A percentile compares a stretch with the other conserved stretches of the same genome.
Evolutionary conservation across 2,329 filamentous ascomycete species (phyloP).

Genomic region (Dothidotthia symphoricarpi): DNA sequence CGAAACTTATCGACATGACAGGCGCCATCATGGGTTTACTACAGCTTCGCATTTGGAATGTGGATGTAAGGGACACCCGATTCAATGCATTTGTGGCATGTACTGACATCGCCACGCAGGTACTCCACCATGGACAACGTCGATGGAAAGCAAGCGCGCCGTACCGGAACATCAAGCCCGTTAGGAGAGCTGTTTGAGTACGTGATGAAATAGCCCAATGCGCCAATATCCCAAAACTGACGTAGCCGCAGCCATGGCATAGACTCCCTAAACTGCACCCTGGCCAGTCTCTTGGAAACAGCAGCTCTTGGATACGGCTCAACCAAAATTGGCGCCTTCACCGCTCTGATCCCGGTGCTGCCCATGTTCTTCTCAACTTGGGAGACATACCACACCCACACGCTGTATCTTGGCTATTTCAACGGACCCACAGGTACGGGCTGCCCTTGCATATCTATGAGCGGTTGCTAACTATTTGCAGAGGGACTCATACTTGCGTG

Average conservation of each 20-base stretch:
- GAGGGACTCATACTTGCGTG: slow-evolving; percentile 91
- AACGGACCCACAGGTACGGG: slow-evolving; percentile 76
- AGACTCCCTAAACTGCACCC: slow-evolving; percentile 94
- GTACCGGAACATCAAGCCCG: slow-evolving; percentile 91
- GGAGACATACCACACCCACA: slow-evolving; percentile 99
- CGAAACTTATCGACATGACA: slow-evolving; percentile 40
- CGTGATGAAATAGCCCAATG: slow-evolving; percentile 32
- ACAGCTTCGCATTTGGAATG: slow-evolving; percentile 89
- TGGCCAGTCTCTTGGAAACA: slow-evolving; percentile 85
- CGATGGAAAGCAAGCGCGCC: slow-evolving; percentile 93
- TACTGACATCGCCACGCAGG: slow-evolving; percentile 36
- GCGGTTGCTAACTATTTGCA: slow-evolving; percentile 16
- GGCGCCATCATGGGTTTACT: slow-evolving; percentile 90
- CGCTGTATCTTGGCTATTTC: slow-evolving; percentile 90
- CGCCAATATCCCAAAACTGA: slow-evolving; percentile 25
- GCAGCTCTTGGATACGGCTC: slow-evolving; percentile 90
- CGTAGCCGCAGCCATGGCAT: slow-evolving; percentile 70
- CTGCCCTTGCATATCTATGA: not conserved
- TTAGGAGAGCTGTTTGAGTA: slow-evolving; percentile 94
- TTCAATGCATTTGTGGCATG: not conserved
- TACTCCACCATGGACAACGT: slow-evolving; percentile 99
- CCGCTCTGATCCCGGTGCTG: slow-evolving; percentile 83
- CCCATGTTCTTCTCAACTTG: slow-evolving; percentile 99
- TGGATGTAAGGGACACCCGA: slow-evolving; percentile 67
- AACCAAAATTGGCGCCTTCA: slow-evolving; percentile 82